Conservation (phyloP, 2,329 filamentous ascomycete species). For the Phialophora macrospora region DNA sequence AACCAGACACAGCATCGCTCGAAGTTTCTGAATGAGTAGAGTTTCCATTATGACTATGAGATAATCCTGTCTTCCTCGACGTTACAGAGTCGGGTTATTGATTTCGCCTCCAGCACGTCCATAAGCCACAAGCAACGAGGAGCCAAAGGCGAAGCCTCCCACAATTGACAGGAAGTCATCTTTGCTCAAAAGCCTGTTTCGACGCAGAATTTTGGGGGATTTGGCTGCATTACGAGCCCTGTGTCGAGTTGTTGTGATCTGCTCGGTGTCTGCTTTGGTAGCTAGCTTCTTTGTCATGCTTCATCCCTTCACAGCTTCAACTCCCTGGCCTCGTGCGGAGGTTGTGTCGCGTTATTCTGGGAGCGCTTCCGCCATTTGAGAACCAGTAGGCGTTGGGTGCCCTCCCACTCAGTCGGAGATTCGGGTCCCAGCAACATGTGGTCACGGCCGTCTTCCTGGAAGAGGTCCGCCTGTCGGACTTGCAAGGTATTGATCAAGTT, state of each 20-base stretch:
- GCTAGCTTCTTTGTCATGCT: not conserved
- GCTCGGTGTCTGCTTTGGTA: no score
- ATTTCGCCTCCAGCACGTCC: not conserved
- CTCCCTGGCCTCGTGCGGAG: slow-evolving; percentile 13
- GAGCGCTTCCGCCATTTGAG: slow-evolving; percentile 30
- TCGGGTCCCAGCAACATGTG: slow-evolving; percentile 27
- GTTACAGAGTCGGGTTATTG: not conserved
- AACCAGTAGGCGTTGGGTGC: slow-evolving; percentile 23
- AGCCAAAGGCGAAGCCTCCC: not conserved
- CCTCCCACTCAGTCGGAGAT: slow-evolving; percentile 18
- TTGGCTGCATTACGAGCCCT: not conserved
- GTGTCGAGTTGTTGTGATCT: not conserved
- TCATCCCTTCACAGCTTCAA: slow-evolving; percentile 11
- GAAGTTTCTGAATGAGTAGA: not conserved
- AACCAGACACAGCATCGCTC: not conserved
- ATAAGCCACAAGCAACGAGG: not conserved
- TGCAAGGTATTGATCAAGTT: slow-evolving; percentile 30
- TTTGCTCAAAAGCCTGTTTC: not conserved
- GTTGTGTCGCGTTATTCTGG: slow-evolving; percentile 26
- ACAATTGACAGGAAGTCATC: not conserved
- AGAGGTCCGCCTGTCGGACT: slow-evolving; percentile 26
- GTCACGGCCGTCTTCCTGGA: slow-evolving; percentile 21
- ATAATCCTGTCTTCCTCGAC: not conserved
- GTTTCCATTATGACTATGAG: not conserved
- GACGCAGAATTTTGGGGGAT: not conserved